Base-by-base conservation (phyloP, 2,329 filamentous ascomycete genomes). In the Microcera coccophila region DNA sequence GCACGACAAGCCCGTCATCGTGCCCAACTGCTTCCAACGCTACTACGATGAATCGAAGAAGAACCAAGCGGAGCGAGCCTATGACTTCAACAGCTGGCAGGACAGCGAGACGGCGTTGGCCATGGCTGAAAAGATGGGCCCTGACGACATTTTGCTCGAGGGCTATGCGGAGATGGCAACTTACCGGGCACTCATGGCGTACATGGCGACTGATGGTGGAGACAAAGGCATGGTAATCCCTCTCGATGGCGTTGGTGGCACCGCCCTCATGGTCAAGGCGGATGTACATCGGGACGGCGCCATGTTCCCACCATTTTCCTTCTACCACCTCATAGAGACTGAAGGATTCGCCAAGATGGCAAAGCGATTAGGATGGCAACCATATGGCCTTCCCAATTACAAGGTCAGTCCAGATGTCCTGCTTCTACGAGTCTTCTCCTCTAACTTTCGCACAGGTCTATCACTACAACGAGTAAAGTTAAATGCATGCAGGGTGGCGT, bases 331-430 rank as follows among this genome's bases (percentile, higher is more conserved):
- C 47, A 94, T 98, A 48, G 93, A 98, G 73, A 97, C 93, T 0
- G 93, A 98, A 62, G 93, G 93, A 0, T 98, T 98, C 61, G 90
- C 93, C 15, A 95, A 91, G 70, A 98, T 98, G 93, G 90, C 90
- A 11, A 85, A 81, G 64, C 76, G 93, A 52, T 67, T 98, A 60
- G 90, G 90, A 37, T 96, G 90, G 83, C 76, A 84, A 48, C 79
- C 87, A 45, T 89, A 78, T 55, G 93, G 93, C n/a, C 71, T 97
- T 60, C 93, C 93, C 32, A 95, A 97, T 70, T 98, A 98, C 71
- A 90, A 91, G 76, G 93, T 96, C 70, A 63, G 80, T 69, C 14
- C 18, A 36, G 26, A 8, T 17, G 15, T 17, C 15, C 12, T 21
- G 3, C 7, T 14, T 15, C 22, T 8, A 4, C 12, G 19, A 22